Percentiles rank a stretch among this genome's conserved stretches.
Evolutionary conservation across 78 protist genomes (phyloP).

Genomic region (Chrysochromulina parva): DNA sequence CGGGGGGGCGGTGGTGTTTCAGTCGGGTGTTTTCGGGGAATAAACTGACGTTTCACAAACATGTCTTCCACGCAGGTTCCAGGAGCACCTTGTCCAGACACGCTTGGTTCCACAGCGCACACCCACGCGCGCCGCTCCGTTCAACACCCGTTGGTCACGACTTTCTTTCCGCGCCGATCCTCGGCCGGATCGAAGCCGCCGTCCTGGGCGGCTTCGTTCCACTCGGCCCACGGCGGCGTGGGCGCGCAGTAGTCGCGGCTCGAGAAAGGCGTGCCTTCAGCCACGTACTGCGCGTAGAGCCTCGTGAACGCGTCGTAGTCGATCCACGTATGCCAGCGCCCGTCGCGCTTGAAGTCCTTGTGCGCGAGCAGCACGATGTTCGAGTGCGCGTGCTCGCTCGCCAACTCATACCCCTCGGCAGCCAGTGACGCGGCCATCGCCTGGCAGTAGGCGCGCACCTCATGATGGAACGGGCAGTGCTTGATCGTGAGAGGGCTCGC

Average conservation of each 20-base stretch:
- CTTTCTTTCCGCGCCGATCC: too few species aligned
- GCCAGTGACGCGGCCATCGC: background rate
- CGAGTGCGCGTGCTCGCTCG: slow-evolving; percentile 86
- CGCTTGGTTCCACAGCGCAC: too few species aligned
- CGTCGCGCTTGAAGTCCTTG: slow-evolving; percentile 20
- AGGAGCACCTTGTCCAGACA: too few species aligned
- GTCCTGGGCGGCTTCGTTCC: slow-evolving; percentile 6
- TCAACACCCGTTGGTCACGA: too few species aligned
- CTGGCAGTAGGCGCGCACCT: slow-evolving; percentile 47
- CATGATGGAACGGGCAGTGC: slow-evolving; percentile 79
- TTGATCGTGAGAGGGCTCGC: slow-evolving; percentile 60
- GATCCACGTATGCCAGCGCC: slow-evolving; percentile 89
- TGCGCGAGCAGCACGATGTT: slow-evolving; percentile 73
- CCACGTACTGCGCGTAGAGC: background rate
- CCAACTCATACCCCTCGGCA: slow-evolving; percentile 56
- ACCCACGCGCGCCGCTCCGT: too few species aligned
- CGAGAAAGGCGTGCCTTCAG: background rate
- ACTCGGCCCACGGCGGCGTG: slow-evolving; percentile 76
- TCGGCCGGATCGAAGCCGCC: slow-evolving; percentile 66
- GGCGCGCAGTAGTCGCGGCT: slow-evolving; percentile 33
- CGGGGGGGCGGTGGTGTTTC: too few species aligned
- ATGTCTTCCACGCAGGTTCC: too few species aligned
- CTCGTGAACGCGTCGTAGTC: slow-evolving; percentile 57
- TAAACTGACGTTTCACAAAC: too few species aligned
- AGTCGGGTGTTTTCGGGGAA: too few species aligned